Evolutionary conservation across 257 asterid species (phyloP).

Genomic region (Solanum chiquidenum): DNA sequence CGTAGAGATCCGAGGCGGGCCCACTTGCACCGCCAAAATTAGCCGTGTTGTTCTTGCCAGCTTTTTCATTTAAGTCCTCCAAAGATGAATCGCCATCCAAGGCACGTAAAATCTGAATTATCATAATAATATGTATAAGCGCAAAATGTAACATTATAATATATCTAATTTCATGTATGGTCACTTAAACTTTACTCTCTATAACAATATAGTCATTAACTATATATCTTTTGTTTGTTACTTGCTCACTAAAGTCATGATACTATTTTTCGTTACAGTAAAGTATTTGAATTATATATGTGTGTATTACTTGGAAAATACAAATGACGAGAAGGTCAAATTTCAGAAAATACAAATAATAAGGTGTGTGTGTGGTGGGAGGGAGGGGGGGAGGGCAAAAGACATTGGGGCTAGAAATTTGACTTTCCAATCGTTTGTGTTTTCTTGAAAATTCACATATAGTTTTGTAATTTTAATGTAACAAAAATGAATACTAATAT

Average conservation of each 20-base stretch:
- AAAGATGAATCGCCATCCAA: conserved; percentile 66
- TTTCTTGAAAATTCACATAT: not conserved
- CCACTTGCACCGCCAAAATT: conserved; percentile 12
- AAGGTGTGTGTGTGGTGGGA: too few species aligned
- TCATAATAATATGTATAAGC: not conserved
- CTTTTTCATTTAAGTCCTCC: conserved; percentile 58
- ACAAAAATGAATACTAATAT: not conserved
- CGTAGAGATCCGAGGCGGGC: conserved; percentile 8
- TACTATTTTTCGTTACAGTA: not conserved
- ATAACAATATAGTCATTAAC: not conserved
- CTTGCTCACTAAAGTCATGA: not conserved
- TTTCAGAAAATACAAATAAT: too few species aligned
- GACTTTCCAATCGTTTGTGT: not conserved
- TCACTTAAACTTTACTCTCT: not conserved
- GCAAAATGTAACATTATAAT: not conserved
- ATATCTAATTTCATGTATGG: not conserved
- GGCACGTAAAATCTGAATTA: conserved; percentile 51
- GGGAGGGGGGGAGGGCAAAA: too few species aligned
- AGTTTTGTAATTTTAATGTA: not conserved
- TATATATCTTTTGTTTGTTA: not conserved
- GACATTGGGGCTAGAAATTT: not conserved
- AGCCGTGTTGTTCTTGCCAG: conserved; percentile 17
- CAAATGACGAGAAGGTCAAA: not conserved
- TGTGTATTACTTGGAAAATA: not conserved
- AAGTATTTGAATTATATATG: not conserved